phyloP scores from a whole-genome alignment of 768 basidiomycete species.

The Gymnopilus dilepis region DNA sequence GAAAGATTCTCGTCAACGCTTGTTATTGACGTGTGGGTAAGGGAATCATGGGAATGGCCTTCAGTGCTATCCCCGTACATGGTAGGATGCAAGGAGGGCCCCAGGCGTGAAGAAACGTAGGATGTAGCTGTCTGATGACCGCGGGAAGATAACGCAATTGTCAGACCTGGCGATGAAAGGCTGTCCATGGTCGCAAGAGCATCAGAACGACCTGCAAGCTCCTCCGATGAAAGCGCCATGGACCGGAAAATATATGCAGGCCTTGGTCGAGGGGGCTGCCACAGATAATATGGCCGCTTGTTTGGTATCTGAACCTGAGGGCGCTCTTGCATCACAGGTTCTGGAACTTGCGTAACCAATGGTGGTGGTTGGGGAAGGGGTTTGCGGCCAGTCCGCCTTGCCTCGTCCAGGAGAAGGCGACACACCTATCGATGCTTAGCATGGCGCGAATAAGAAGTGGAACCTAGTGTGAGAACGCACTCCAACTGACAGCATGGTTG shows the following conservation, averaged over 20 bases:
- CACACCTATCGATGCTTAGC: constrained; percentile 1
- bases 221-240: neutral
- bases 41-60: neutral
- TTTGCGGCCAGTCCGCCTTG: neutral
- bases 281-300: neutral
- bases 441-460: neutral
- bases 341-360: neutral
- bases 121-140: constrained; percentile 1
- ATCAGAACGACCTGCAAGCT: neutral
- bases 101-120: constrained; percentile 1
- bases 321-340: neutral
- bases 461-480: constrained; percentile 4
- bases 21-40: neutral
- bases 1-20: constrained; percentile 1
- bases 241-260: constrained; percentile 1
- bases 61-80: constrained; percentile 8
- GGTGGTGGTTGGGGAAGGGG: neutral
- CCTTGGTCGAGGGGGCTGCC: neutral
- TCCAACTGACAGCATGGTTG: constrained; percentile 14
- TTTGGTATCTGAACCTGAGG: neutral
- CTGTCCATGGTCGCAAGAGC: neutral
- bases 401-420: constrained; percentile 2
- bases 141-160: neutral
- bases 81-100: constrained; percentile 2
- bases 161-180: neutral